These are phyloP conservation scores for Apiospora arundinis DNA, from an alignment of 2,329 filamentous ascomycete species.

Conservation along the genomic window DNA sequence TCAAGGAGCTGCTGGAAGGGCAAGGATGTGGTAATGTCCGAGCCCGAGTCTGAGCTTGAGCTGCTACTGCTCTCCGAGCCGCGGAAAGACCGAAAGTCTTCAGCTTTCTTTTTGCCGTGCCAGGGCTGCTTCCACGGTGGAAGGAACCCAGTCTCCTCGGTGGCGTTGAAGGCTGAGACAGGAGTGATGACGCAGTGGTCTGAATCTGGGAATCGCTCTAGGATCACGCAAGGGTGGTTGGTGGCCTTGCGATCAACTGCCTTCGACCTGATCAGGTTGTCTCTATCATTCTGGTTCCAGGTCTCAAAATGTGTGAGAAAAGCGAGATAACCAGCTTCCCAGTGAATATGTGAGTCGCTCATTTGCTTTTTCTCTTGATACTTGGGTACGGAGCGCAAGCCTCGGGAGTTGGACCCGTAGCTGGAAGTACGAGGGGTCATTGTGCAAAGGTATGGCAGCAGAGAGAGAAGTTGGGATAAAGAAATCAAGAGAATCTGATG, in stretches of 20 bases:
- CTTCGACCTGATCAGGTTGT: neutral
- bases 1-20: neutral
- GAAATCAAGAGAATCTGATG: neutral
- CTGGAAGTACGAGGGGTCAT: neutral
- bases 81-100: neutral
- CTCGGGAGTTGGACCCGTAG: neutral
- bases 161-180: neutral
- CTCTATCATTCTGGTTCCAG: neutral
- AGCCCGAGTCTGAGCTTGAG: neutral
- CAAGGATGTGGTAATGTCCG: neutral
- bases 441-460: neutral
- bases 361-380: neutral
- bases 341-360: neutral
- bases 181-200: neutral
- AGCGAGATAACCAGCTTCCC: neutral
- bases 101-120: neutral
- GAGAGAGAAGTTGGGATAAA: neutral
- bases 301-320: neutral
- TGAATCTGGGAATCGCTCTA: neutral
- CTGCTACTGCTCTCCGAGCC: constrained; percentile 1
- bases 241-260: neutral
- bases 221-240: neutral
- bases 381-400: neutral
- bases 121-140: neutral
- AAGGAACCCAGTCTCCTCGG: neutral